A percentile compares a stretch with the other conserved stretches of the same genome.
These are phyloP conservation scores for Rutstroemia sydowiana DNA, from an alignment of 2,329 filamentous ascomycete species.

Conservation along the genomic window DNA sequence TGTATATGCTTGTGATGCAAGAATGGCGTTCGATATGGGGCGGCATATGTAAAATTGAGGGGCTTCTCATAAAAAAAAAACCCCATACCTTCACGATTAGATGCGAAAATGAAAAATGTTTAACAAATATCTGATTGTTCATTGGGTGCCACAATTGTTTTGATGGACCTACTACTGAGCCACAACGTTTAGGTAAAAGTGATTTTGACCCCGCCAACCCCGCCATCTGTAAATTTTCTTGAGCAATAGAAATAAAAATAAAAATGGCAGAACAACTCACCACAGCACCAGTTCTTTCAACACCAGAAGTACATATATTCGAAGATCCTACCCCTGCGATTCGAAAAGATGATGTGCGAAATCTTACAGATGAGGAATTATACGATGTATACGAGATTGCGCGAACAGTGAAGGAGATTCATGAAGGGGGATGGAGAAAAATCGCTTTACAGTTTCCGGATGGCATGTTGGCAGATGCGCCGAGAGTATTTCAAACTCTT, in stretches of 20 bases:
- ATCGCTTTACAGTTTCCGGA: conserved; percentile 96
- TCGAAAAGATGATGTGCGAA: background rate
- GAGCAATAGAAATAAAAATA: conserved; percentile 1
- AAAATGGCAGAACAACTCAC: conserved; percentile 11
- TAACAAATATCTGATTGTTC: too few species aligned
- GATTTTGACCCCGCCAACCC: conserved; percentile 8
- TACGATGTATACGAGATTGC: conserved; percentile 75
- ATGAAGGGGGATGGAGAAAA: conserved; percentile 60
- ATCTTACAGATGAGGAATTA: conserved; percentile 57
- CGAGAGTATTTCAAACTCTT: conserved; percentile 66
- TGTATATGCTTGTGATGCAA: too few species aligned
- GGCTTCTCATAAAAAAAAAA: too few species aligned
- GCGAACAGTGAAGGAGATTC: conserved; percentile 70
- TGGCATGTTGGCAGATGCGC: conserved; percentile 80
- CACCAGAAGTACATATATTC: conserved; percentile 52
- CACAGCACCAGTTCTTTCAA: conserved; percentile 53
- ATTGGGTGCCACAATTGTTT: background rate
- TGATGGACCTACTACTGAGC: background rate
- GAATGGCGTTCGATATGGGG: too few species aligned
- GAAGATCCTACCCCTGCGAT: conserved; percentile 38
- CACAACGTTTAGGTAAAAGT: background rate
- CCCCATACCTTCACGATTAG: too few species aligned
- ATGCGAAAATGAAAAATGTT: too few species aligned
- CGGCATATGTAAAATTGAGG: too few species aligned
- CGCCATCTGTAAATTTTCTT: conserved; percentile 9